phyloP scores from a whole-genome alignment of 768 basidiomycete genomes.

The Pisolithus microcarpus region DNA sequence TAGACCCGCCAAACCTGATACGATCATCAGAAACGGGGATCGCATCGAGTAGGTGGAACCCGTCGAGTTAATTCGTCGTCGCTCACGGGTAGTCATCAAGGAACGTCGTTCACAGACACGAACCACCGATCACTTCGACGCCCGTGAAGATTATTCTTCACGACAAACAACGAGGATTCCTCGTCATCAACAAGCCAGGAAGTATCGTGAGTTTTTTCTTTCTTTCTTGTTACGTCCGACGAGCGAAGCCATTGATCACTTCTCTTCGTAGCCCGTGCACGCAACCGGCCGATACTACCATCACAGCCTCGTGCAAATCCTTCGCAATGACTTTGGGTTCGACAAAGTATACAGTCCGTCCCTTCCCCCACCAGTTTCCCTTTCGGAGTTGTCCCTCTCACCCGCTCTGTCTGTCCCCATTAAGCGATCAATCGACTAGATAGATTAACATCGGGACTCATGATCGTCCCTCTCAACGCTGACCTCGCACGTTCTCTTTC shows the following conservation, averaged over 20 bases:
- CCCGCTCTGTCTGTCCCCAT: constrained; percentile 1
- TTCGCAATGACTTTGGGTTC: constrained; percentile 78
- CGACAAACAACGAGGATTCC: constrained; percentile 72
- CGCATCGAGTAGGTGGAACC: constrained; percentile 64
- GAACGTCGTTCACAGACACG: constrained; percentile 93
- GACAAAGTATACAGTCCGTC: constrained; percentile 76
- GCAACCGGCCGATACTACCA: constrained; percentile 85
- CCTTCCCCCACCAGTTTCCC: background rate
- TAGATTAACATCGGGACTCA: constrained; percentile 87
- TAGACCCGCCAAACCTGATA: constrained; percentile 70
- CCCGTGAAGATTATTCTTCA: constrained; percentile 75
- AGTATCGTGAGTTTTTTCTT: constrained; percentile 92
- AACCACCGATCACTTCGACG: constrained; percentile 85
- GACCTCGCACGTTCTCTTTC: constrained; percentile 64
- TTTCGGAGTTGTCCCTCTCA: background rate
- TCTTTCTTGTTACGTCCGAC: constrained; percentile 10
- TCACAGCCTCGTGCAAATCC: constrained; percentile 82
- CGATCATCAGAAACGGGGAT: constrained; percentile 80
- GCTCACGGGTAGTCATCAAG: constrained; percentile 32
- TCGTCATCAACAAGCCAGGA: constrained; percentile 95
- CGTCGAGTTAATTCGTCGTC: background rate
- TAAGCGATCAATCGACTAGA: constrained; percentile 92
- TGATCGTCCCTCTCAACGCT: constrained; percentile 81
- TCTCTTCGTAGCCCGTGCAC: constrained; percentile 69
- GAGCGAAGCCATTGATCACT: background rate